Conservation (phyloP, 176 grass and related monocot genomes). For the Lolium rigidum region DNA sequence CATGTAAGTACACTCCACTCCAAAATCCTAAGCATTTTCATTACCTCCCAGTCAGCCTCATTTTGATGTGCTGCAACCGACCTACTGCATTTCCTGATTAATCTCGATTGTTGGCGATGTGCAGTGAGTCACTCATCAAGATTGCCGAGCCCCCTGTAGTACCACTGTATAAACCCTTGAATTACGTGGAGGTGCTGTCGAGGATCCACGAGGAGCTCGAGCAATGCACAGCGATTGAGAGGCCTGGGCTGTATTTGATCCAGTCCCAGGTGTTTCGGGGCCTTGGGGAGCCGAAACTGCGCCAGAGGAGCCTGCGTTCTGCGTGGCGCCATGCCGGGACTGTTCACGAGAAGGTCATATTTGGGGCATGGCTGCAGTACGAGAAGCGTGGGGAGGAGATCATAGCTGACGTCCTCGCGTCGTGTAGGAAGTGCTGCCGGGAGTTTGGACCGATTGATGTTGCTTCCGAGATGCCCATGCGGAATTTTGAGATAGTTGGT, state of each 20-base stretch:
- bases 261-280: slow-evolving; percentile 93
- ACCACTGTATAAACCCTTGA: slow-evolving; percentile 72
- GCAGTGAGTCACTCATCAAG: slow-evolving; percentile 91
- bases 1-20: slow-evolving; percentile 61
- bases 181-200: slow-evolving; percentile 82
- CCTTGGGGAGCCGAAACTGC: slow-evolving; percentile 81
- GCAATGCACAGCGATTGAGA: slow-evolving; percentile 57
- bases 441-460: slow-evolving; percentile 75
- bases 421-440: slow-evolving; percentile 70
- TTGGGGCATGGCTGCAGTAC: slow-evolving; percentile 74
- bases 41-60: neutral
- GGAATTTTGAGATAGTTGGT: slow-evolving; percentile 44
- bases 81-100: neutral
- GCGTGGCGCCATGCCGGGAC: slow-evolving; percentile 62
- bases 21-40: neutral
- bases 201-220: slow-evolving; percentile 92
- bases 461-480: slow-evolving; percentile 59
- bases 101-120: neutral
- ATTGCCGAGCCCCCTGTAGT: slow-evolving; percentile 78
- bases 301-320: slow-evolving; percentile 81
- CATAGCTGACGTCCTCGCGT: slow-evolving; percentile 72
- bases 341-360: slow-evolving; percentile 84
- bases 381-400: slow-evolving; percentile 84
- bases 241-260: slow-evolving; percentile 65
- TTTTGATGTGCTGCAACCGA: slow-evolving; percentile 24